Conservation (phyloP, 2,329 filamentous ascomycete genomes). For the Knoxdaviesia proteae region DNA sequence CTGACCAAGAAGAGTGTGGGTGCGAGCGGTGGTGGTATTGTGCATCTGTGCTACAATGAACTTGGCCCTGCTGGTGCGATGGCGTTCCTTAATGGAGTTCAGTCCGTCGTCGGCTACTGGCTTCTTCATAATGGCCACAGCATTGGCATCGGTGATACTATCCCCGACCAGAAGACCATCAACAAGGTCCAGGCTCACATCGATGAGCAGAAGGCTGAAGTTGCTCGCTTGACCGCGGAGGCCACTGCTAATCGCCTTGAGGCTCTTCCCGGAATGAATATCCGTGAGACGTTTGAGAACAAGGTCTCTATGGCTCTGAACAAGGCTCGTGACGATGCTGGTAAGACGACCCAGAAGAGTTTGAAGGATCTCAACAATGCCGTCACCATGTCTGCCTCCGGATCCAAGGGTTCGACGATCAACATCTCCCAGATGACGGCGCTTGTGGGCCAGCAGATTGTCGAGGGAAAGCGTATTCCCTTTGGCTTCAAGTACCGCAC, state of each 20-base stretch:
- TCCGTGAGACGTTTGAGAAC: slow-evolving; percentile 94
- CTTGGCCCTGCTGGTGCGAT: slow-evolving; percentile 71
- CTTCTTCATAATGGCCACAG: slow-evolving; percentile 89
- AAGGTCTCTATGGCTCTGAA: slow-evolving; percentile 90
- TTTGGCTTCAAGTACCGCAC: slow-evolving; percentile 98
- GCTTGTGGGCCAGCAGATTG: slow-evolving; percentile 90
- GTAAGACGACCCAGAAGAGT: slow-evolving; percentile 77
- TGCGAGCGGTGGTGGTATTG: slow-evolving; percentile 71
- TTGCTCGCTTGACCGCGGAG: slow-evolving; percentile 50
- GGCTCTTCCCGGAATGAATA: slow-evolving; percentile 91
- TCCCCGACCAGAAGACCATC: slow-evolving; percentile 73
- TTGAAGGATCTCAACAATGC: slow-evolving; percentile 94
- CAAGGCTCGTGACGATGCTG: slow-evolving; percentile 87
- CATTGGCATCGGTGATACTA: slow-evolving; percentile 95
- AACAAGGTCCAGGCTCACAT: slow-evolving; percentile 69
- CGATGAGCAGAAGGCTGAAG: slow-evolving; percentile 59
- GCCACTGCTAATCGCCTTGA: slow-evolving; percentile 80
- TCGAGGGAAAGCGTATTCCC: slow-evolving; percentile 95
- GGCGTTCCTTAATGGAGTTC: slow-evolving; percentile 86
- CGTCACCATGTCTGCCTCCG: slow-evolving; percentile 85
- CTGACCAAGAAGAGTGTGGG: slow-evolving; percentile 89
- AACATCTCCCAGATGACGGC: slow-evolving; percentile 99
- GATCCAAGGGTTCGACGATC: slow-evolving; percentile 96
- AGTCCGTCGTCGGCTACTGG: slow-evolving; percentile 94
- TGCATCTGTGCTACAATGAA: slow-evolving; percentile 94